Base-by-base conservation (phyloP, 2,329 filamentous ascomycete species). In the Hymenoscyphus linearis region DNA sequence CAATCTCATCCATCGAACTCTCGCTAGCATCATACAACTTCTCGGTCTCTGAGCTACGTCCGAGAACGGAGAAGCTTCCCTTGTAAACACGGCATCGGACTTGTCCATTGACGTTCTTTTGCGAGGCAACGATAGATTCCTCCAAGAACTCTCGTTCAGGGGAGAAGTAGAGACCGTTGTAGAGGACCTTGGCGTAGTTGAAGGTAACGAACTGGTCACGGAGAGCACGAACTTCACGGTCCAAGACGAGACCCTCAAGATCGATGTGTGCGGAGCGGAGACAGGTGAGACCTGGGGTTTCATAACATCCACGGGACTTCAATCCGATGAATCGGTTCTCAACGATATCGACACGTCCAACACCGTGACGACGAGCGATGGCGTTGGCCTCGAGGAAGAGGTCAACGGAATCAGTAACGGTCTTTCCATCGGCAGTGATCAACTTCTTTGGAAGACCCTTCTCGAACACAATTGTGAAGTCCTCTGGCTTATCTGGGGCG, bases 261-360 rank as follows among this genome's bases (percentile, higher is more conserved):
- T 87, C 84, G 86, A 73, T 68, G 64, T 74, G 72, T 36, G 72
- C 72, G 52, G 67, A 65, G 34, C 72, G 70, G 26, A 74, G 67
- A 60, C 68, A 70, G 59, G 71, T 70, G 40, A 72, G 63, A 58
- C 69, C 71, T 25, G 69, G 69, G 35, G 70, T 71, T 71, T 93
- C 90, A 79, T 93, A 93, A 80, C 89, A 93, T 70, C 90, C 90
- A 70, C 90, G 85, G 68, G 83, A 87, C 80, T 93, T 93, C 70
- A 93, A 81, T 65, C 89, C 90, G 72, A 90, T 88, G 79, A 88
- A 90, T 59, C 90, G 83, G 79, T 90, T 89, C 76, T 91, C 89
- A 64, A 93, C 89, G 72, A 93, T 93, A 75, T 93, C 90, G 67
- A 93, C 87, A 71, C 90, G 81, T 70, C 90, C 90, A 67, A 93